These are phyloP conservation scores for Xylariaceae sp. DNA, from an alignment of 2,329 filamentous ascomycete genomes.

Conservation along the genomic window DNA sequence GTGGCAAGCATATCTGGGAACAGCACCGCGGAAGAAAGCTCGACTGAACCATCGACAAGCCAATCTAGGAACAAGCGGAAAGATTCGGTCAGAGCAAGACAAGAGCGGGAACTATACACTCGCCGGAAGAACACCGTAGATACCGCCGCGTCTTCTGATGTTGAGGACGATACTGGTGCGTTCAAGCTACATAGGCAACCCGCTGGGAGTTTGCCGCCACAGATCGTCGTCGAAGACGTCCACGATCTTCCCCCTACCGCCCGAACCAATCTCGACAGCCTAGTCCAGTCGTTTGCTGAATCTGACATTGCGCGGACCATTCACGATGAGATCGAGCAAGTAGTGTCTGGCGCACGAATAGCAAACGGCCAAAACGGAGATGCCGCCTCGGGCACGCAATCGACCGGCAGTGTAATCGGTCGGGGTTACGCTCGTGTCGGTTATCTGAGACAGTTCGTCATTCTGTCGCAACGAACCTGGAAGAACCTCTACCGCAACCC, in stretches of 20 bases:
- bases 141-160: constrained; percentile 65
- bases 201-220: constrained; percentile 50
- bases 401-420: constrained; percentile 63
- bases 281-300: constrained; percentile 74
- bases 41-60: constrained; percentile 60
- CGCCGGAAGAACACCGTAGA: constrained; percentile 69
- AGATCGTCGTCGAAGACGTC: constrained; percentile 68
- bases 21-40: constrained; percentile 71
- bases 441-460: constrained; percentile 79
- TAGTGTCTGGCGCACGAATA: constrained; percentile 64
- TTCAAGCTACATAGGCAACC: constrained; percentile 56
- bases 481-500: constrained; percentile 97
- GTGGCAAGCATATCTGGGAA: constrained; percentile 80
- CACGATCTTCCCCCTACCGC: constrained; percentile 65
- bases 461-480: constrained; percentile 90
- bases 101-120: constrained; percentile 89
- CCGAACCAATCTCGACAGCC: constrained; percentile 77
- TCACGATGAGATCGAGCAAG: constrained; percentile 75
- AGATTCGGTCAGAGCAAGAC: constrained; percentile 80
- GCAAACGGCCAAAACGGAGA: constrained; percentile 68
- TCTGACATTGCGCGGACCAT: constrained; percentile 78
- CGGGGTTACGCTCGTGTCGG: constrained; percentile 83
- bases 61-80: constrained; percentile 72
- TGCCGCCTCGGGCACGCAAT: constrained; percentile 48
- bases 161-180: constrained; percentile 53